These are phyloP conservation scores for Escovopsis weberi DNA, from an alignment of 2,329 filamentous ascomycete species.

Conservation along the genomic window DNA sequence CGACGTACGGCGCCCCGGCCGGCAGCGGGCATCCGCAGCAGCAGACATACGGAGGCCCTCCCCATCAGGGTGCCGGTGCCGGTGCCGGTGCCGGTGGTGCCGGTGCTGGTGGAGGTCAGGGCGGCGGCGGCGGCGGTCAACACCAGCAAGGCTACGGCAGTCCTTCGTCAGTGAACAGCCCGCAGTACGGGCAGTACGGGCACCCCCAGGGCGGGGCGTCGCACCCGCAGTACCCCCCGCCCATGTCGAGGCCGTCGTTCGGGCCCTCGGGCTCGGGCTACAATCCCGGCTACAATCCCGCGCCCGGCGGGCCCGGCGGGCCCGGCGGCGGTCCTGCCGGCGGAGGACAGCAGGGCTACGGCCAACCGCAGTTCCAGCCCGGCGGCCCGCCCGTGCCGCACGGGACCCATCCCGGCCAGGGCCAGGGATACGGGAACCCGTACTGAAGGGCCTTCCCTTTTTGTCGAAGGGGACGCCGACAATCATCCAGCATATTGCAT, in stretches of 20 bases:
- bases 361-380: slow-evolving; percentile 14
- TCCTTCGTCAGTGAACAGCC: slow-evolving; percentile 5
- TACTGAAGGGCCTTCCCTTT: slow-evolving; percentile 2
- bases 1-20: neutral
- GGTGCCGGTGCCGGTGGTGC: too few relatives aligned
- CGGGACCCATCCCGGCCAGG: slow-evolving; percentile 5
- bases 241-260: neutral
- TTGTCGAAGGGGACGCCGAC: too few relatives aligned
- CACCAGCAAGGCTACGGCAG: slow-evolving; percentile 12
- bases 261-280: too few relatives aligned
- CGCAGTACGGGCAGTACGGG: slow-evolving; percentile 10
- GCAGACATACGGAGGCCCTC: slow-evolving; percentile 9
- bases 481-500: too few relatives aligned
- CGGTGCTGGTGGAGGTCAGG: too few relatives aligned
- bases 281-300: slow-evolving; percentile 14
- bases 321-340: slow-evolving; percentile 9
- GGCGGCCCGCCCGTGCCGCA: slow-evolving; percentile 9
- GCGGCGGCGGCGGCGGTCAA: too few relatives aligned
- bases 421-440: slow-evolving; percentile 3
- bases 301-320: slow-evolving; percentile 14
- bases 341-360: slow-evolving; percentile 17
- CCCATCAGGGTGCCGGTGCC: too few relatives aligned
- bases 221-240: neutral
- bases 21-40: slow-evolving; percentile 6
- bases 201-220: slow-evolving; percentile 10